phyloP scores from a whole-genome alignment of 2,329 filamentous ascomycete species.

The Ampelomyces quisqualis region DNA sequence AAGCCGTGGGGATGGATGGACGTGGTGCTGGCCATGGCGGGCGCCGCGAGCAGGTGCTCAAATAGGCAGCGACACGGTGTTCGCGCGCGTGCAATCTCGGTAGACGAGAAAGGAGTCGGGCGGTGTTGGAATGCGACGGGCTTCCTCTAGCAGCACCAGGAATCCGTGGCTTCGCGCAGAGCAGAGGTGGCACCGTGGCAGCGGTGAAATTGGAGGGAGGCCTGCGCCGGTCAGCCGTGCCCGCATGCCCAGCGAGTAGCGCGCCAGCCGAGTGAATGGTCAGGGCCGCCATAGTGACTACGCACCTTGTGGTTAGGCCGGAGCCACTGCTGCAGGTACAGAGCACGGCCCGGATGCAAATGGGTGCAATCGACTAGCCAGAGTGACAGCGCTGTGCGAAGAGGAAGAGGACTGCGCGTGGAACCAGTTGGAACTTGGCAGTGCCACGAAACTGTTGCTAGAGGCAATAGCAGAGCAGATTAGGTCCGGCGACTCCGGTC shows the following conservation, averaged over 20 bases:
- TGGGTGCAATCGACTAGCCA: no score
- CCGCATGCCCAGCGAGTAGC: neutral
- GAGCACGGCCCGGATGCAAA: no score
- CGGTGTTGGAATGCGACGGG: slow-evolving; percentile 17
- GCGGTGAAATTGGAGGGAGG: slow-evolving; percentile 27
- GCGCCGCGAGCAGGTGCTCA: slow-evolving; percentile 24
- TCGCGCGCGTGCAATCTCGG: slow-evolving; percentile 29
- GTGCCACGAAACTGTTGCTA: no score
- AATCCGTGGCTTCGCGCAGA: slow-evolving; percentile 4
- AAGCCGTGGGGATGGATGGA: slow-evolving; percentile 20
- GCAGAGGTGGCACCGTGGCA: no score
- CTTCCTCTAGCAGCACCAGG: slow-evolving; percentile 7
- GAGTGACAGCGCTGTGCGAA: no score
- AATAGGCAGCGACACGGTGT: slow-evolving; percentile 11
- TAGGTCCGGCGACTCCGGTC: no score
- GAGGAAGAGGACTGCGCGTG: no score
- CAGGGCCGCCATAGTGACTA: slow-evolving; percentile 4
- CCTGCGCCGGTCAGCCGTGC: slow-evolving; percentile 7
- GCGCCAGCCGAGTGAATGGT: slow-evolving; percentile 2
- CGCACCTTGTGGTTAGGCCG: slow-evolving; percentile 1
- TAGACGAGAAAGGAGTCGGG: slow-evolving; percentile 24
- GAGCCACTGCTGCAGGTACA: slow-evolving; percentile 5
- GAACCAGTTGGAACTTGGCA: no score
- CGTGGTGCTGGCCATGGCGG: slow-evolving; percentile 31
- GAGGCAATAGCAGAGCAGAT: no score